These are phyloP conservation scores for Penicillium capsulatum DNA, from an alignment of 2,329 filamentous ascomycete genomes.

Conservation along the genomic window DNA sequence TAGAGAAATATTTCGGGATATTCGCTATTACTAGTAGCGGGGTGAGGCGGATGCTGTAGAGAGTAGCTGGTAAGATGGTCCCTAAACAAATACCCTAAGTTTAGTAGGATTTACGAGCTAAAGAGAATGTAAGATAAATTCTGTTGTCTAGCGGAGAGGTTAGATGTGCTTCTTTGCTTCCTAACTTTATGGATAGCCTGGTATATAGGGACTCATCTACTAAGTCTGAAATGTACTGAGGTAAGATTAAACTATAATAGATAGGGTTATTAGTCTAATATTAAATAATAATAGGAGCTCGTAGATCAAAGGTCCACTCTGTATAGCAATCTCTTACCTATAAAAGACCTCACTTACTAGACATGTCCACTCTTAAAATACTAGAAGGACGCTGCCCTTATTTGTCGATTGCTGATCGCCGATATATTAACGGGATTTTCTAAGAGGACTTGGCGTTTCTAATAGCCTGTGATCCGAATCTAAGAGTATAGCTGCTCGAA, in stretches of 20 bases:
- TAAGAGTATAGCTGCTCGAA: not conserved
- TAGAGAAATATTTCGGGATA: slow-evolving; percentile 9
- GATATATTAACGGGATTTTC: not conserved
- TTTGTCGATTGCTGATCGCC: not conserved
- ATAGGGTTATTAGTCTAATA: too few relatives aligned
- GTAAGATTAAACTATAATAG: slow-evolving; percentile 1
- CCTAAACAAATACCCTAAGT: slow-evolving; percentile 9
- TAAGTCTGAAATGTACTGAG: slow-evolving; percentile 6
- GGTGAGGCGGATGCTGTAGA: slow-evolving; percentile 2
- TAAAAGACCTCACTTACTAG: not conserved
- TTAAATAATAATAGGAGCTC: slow-evolving; percentile 6
- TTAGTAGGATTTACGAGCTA: slow-evolving; percentile 5
- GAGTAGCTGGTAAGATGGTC: slow-evolving; percentile 12
- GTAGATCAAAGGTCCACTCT: slow-evolving; percentile 2
- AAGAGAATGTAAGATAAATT: slow-evolving; percentile 2
- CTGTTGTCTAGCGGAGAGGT: not conserved
- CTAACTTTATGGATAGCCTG: not conserved
- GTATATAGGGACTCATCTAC: slow-evolving; percentile 9
- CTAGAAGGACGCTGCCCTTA: not conserved
- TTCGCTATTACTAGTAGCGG: slow-evolving; percentile 5
- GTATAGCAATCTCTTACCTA: slow-evolving; percentile 1
- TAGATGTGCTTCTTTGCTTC: not conserved
- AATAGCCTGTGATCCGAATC: not conserved
- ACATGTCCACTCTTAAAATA: not conserved
- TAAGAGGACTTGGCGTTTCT: not conserved